Conservation (phyloP, 306 rosid species). For the Corylus heterophylla region DNA sequence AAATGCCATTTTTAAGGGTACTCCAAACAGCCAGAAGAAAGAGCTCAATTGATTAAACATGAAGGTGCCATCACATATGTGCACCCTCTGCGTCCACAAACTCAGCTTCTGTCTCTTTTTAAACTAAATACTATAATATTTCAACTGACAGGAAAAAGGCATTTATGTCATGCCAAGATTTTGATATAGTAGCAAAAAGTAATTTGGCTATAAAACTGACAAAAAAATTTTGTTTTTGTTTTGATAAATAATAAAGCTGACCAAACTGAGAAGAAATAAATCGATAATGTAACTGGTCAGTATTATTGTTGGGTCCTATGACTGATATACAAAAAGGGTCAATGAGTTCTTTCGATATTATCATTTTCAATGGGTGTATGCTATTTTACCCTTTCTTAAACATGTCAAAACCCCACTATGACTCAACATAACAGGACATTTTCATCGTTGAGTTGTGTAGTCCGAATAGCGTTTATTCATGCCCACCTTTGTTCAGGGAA, state of each 20-base stretch:
- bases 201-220: neutral
- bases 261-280: neutral
- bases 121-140: slow-evolving; percentile 1
- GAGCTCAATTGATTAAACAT: slow-evolving; percentile 10
- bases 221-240: neutral
- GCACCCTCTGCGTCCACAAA: neutral
- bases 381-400: slow-evolving; percentile 38
- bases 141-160: neutral
- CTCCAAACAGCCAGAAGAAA: slow-evolving; percentile 19
- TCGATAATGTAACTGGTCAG: slow-evolving; percentile 3
- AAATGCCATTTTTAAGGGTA: neutral
- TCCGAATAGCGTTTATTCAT: neutral
- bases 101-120: neutral
- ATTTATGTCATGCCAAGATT: neutral
- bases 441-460: slow-evolving; percentile 17
- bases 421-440: slow-evolving; percentile 37
- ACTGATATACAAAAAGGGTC: slow-evolving; percentile 41
- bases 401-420: slow-evolving; percentile 43
- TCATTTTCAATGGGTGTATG: slow-evolving; percentile 49
- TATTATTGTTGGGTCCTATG: neutral
- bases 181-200: slow-evolving; percentile 1
- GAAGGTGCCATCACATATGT: neutral
- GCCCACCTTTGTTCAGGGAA: slow-evolving; percentile 4
- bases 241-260: neutral
- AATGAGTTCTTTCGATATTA: slow-evolving; percentile 39